Conservation (phyloP, 75 land plant genomes). For the Selaginella tamariscina region DNA sequence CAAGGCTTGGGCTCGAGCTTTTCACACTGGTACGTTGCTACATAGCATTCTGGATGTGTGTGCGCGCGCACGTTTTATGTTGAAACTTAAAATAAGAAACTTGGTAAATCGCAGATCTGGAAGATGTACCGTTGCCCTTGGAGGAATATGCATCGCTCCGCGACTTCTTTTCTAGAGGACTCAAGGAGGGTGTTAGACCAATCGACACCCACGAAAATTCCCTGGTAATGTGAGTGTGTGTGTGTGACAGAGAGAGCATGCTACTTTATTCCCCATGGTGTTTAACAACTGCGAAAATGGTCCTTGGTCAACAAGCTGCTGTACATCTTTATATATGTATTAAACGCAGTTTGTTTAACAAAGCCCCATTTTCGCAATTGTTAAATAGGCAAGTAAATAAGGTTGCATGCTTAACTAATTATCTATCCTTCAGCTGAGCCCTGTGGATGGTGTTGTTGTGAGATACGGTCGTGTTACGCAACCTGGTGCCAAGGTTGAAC, state of each 20-base stretch:
- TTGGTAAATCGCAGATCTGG: slow-evolving; percentile 52
- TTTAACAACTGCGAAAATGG: too few relatives aligned
- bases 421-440: slow-evolving; percentile 81
- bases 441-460: slow-evolving; percentile 84
- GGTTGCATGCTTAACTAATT: too few relatives aligned
- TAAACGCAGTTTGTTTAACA: too few relatives aligned
- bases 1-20: slow-evolving; percentile 86
- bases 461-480: slow-evolving; percentile 59
- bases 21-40: slow-evolving; percentile 59
- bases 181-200: slow-evolving; percentile 83
- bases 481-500: slow-evolving; percentile 70
- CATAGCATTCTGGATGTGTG: neutral
- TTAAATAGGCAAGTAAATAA: too few relatives aligned
- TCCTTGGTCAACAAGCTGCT: too few relatives aligned
- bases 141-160: slow-evolving; percentile 73
- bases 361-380: too few relatives aligned
- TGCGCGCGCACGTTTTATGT: neutral
- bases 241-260: too few relatives aligned
- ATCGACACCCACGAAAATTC: slow-evolving; percentile 47
- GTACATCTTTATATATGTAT: too few relatives aligned
- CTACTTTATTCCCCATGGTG: too few relatives aligned
- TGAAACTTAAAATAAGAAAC: neutral
- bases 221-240: slow-evolving; percentile 66
- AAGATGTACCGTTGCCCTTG: slow-evolving; percentile 62
- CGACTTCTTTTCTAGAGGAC: slow-evolving; percentile 57